phyloP scores from a whole-genome alignment of 345 rosid genomes.

The Euclidium syriacum region DNA sequence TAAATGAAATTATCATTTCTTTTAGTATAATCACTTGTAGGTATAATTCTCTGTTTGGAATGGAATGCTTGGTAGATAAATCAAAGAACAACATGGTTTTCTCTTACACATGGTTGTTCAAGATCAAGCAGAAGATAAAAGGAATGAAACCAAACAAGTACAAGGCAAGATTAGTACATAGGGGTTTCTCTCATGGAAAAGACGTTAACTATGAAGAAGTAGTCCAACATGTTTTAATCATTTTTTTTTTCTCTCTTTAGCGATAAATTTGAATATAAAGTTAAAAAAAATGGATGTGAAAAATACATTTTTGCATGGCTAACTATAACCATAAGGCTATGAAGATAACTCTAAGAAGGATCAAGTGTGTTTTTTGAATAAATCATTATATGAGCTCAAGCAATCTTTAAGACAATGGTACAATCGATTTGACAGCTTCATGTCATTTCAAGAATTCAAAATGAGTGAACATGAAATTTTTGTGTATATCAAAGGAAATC shows the following conservation, averaged over 20 bases:
- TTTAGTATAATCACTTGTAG: no score
- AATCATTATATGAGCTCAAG: not conserved
- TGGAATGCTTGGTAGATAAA: no score
- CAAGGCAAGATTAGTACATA: not conserved
- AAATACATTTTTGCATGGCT: not conserved
- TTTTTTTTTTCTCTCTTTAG: not conserved
- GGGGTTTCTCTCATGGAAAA: not conserved
- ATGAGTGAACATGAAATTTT: not conserved
- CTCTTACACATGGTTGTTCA: not conserved
- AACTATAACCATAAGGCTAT: not conserved
- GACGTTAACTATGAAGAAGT: not conserved
- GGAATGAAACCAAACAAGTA: not conserved
- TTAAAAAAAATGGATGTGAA: not conserved
- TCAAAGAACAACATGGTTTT: no score
- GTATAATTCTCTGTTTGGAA: no score
- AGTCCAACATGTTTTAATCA: not conserved
- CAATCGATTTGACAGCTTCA: not conserved
- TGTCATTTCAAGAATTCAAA: not conserved
- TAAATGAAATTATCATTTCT: no score
- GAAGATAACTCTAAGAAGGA: not conserved
- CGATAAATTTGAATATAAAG: not conserved
- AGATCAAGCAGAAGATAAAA: not conserved
- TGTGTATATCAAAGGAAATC: not conserved
- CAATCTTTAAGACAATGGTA: not conserved
- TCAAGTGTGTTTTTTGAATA: not conserved